Evolutionary conservation across 768 basidiomycete genomes (phyloP).

Genomic region (Basidioascus undulatus): DNA sequence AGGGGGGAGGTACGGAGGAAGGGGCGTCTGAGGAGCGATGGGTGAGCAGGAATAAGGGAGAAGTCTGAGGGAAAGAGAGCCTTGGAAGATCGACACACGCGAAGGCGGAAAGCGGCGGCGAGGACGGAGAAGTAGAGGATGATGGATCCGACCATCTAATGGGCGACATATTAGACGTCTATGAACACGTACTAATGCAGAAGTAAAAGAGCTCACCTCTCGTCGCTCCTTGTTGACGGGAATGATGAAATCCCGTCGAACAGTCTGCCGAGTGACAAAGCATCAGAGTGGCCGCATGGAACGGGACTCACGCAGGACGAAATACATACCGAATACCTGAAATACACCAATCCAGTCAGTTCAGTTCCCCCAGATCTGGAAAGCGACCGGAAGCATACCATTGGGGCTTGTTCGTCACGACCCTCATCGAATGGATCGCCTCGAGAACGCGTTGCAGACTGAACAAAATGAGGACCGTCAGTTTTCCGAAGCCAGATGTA

Average conservation of each 20-base stretch:
- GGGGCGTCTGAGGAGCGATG: constrained; percentile 78
- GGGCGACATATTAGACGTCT: neutral
- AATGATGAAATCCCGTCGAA: constrained; percentile 63
- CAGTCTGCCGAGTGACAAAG: constrained; percentile 27
- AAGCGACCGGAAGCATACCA: neutral
- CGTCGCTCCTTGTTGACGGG: constrained; percentile 72
- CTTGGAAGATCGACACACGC: no score
- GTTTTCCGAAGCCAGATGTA: no score
- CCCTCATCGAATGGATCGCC: constrained; percentile 80
- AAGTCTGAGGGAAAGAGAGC: constrained; percentile 16
- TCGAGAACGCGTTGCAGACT: constrained; percentile 69
- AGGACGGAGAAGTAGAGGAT: constrained; percentile 68
- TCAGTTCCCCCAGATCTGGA: constrained; percentile 1
- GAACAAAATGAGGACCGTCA: constrained; percentile 35
- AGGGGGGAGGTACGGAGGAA: constrained; percentile 91
- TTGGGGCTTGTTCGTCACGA: constrained; percentile 40
- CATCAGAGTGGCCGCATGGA: no score
- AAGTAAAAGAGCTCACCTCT: constrained; percentile 30
- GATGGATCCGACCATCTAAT: constrained; percentile 78
- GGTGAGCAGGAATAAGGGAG: constrained; percentile 15
- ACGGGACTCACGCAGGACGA: no score
- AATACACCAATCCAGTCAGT: no score
- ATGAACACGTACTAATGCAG: neutral
- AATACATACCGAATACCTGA: constrained; percentile 54
- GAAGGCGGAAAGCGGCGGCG: constrained; percentile 49